Base-by-base conservation (phyloP, 257 asterid genomes). In the Perilla frutescens region DNA sequence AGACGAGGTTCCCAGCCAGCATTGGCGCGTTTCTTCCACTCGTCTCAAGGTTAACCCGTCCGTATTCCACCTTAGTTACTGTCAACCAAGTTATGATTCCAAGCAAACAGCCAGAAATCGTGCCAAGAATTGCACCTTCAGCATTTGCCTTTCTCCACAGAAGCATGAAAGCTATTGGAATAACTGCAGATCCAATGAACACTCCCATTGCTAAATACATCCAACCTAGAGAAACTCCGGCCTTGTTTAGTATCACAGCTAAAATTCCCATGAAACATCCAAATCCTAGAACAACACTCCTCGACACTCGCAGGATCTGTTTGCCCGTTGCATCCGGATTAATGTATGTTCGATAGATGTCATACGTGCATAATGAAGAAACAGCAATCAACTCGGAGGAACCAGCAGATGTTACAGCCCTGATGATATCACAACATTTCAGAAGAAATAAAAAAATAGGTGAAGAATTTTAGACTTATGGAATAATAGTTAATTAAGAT, bases 391-490 rank as follows among this genome's bases (percentile, higher is more conserved):
- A 81, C 84, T 93, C 96, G 2, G 98, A 89, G 3, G 98, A 93
- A 59, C 98, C 97, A 20, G 98, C 98, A 58, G 98, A 93, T 44
- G 97, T 93, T 15, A 93, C 98, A 26, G 98, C 98, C 98, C 98
- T 93, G 88, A 54, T 58, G 77, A 20, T 20, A 20, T 20, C 26
- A 20, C 26, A 20, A 83, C 54, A 74, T 54, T 55, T 4, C 14
- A 29, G 3, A 11, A 4, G 9, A 7, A 3, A 9, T 31, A 8
- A 26, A 63, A 4, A 20, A 7, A 11, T 6, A 12, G 0, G 3
- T 13, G 20, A 11, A 14, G 15, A 10, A 40, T 14, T 37, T 20
- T 60, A 15, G 5, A 6, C 48, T 20, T 20, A 20, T 20, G 26
- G 26, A 20, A 20, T 20, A 20, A 20, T 20, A 20, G 26, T 20